Base-by-base conservation (phyloP, 208 protist species). In the Porcisia deanei region DNA sequence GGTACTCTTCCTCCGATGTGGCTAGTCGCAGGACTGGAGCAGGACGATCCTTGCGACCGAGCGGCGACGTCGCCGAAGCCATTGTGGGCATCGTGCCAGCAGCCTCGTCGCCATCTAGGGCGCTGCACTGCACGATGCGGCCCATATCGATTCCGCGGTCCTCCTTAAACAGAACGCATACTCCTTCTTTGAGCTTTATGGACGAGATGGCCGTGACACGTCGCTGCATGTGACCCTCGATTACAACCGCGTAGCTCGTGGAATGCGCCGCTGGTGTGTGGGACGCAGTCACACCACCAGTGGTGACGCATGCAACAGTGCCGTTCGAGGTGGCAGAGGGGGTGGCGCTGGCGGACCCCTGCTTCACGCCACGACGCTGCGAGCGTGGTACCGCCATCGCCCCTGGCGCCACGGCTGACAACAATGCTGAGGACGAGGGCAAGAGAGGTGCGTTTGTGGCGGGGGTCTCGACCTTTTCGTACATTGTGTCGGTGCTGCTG, bases 91-190 rank as follows among this genome's bases (percentile, higher is more conserved):
- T 53, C 10, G 22, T 37, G 52, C 43, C 30, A 1, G 73, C 63
- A n/a, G 65, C 64, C 39, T 76, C 57, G 58, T n/a, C 52, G 25
- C 58, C 47, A 43, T 82, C 76, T 49, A 76, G 49, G 14, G 22
- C 7, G 52, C 79, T 66, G 71, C 84, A 93, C 65, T 75, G 64
- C 20, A 91, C 72, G n/a, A 97, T 91, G 58, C 85, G 81, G 30
- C 89, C 91, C 77, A 96, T 85, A 76, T 96, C 91, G 37, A 89
- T 74, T 49, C 91, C 93, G 65, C 91, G 89, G 65, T 96, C 91
- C 18, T 85, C 91, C 69, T 96, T 88, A 72, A 94, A 91, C 8
- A 96, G 79, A 3, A 95, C 93, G 65, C 90, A 88, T 3, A 79
- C 84, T 34, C 86, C 89, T 30, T 39, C 54, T 63, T 79, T 80